These are phyloP conservation scores for Royoungia palumana DNA, from an alignment of 768 basidiomycete genomes.

Conservation along the genomic window DNA sequence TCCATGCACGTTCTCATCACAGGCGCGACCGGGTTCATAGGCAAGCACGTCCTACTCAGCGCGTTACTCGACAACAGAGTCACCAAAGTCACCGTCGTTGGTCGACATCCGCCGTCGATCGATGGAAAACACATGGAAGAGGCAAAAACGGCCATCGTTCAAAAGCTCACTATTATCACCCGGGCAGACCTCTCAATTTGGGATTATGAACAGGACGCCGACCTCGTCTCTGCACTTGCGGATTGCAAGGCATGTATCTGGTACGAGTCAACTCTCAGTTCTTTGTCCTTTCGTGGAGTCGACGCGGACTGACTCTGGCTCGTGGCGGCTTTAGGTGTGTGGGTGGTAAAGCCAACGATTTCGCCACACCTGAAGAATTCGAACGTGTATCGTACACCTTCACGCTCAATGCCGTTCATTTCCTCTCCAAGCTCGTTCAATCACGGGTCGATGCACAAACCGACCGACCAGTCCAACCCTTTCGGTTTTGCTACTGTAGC, in stretches of 20 bases:
- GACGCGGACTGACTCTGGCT: slow-evolving; percentile 3
- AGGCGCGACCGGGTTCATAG: slow-evolving; percentile 26
- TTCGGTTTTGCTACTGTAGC: slow-evolving; percentile 30
- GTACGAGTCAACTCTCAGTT: slow-evolving; percentile 1
- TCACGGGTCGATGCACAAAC: not conserved
- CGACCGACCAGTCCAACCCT: slow-evolving; percentile 1
- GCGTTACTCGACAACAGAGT: slow-evolving; percentile 20
- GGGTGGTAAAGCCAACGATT: slow-evolving; percentile 23
- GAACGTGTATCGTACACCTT: slow-evolving; percentile 26
- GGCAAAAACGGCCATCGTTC: slow-evolving; percentile 14
- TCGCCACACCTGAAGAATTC: slow-evolving; percentile 21
- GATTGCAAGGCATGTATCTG: slow-evolving; percentile 27
- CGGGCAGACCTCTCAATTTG: slow-evolving; percentile 25
- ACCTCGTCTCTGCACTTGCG: slow-evolving; percentile 20
- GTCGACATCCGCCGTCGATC: slow-evolving; percentile 20
- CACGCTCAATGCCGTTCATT: slow-evolving; percentile 21
- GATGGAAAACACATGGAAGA: slow-evolving; percentile 17
- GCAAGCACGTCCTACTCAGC: slow-evolving; percentile 16
- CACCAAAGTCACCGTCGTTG: slow-evolving; percentile 24
- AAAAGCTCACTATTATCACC: slow-evolving; percentile 21
- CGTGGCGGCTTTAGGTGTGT: slow-evolving; percentile 16
- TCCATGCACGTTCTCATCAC: slow-evolving; percentile 27
- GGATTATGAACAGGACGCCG: slow-evolving; percentile 25
- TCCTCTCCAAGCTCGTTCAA: slow-evolving; percentile 19
- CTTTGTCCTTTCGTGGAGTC: not conserved